Conservation (phyloP, 495 filamentous ascomycete species). For the Platismatia glauca region DNA sequence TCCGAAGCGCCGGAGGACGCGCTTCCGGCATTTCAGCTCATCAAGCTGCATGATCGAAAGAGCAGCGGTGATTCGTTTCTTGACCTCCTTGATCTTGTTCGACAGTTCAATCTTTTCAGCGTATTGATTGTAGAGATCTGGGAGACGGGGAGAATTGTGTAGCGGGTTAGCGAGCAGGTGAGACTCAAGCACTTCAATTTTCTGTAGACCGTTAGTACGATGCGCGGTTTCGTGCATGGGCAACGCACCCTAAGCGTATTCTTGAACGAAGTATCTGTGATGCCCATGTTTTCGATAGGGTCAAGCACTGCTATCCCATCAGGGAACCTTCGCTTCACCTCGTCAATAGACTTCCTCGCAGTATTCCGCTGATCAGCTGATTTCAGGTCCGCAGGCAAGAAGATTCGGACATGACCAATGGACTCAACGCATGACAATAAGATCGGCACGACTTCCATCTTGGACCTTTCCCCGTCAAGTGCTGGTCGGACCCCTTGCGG, state of each 20-base stretch:
- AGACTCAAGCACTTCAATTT: constrained; percentile 96
- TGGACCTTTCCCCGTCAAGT: constrained; percentile 52
- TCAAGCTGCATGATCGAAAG: constrained; percentile 84
- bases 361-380: constrained; percentile 51
- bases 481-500: constrained; percentile 56
- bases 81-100: constrained; percentile 71
- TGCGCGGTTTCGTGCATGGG: background rate
- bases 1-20: constrained; percentile 88
- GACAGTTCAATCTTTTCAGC: constrained; percentile 64
- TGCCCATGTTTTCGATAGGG: constrained; percentile 90
- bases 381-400: constrained; percentile 65
- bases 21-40: constrained; percentile 90
- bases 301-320: constrained; percentile 84
- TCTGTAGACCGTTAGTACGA: constrained; percentile 36
- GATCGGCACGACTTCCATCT: constrained; percentile 80
- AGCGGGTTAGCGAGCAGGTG: constrained; percentile 78
- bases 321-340: constrained; percentile 77
- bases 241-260: constrained; percentile 64
- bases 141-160: constrained; percentile 75
- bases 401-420: constrained; percentile 68
- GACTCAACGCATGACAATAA: constrained; percentile 72
- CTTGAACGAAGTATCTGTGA: constrained; percentile 87
- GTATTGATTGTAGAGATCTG: constrained; percentile 76
- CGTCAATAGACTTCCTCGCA: constrained; percentile 59
- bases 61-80: constrained; percentile 76